Evolutionary conservation across 2,329 filamentous ascomycete genomes (phyloP).

Genomic region (Fusarium sp.): DNA sequence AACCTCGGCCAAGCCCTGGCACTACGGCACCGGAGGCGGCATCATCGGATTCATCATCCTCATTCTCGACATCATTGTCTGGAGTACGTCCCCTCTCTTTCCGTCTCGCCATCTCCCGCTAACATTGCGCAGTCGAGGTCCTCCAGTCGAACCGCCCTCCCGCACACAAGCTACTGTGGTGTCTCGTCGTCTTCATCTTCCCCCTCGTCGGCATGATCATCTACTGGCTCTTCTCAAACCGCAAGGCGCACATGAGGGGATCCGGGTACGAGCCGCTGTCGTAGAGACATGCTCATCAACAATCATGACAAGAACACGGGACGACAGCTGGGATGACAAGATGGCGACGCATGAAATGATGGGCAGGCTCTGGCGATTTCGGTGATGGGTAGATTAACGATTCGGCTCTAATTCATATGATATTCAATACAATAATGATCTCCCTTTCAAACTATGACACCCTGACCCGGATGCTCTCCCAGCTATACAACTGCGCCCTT

Average conservation of each 20-base stretch:
- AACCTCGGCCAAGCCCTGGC: constrained; percentile 63
- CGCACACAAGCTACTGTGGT: constrained; percentile 74
- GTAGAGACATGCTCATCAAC: too few species aligned
- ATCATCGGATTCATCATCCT: constrained; percentile 74
- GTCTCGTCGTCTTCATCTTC: constrained; percentile 75
- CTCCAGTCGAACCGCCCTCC: constrained; percentile 74
- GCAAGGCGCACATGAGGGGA: constrained; percentile 67
- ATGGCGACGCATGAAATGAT: too few species aligned
- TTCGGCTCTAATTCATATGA: too few species aligned
- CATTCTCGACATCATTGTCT: constrained; percentile 74
- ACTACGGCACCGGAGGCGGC: constrained; percentile 74
- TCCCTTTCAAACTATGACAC: too few species aligned
- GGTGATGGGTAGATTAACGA: too few species aligned
- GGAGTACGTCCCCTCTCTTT: constrained; percentile 64
- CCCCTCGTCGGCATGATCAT: constrained; percentile 73
- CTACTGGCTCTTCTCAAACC: constrained; percentile 77
- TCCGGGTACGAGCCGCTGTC: constrained; percentile 66
- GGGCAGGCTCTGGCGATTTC: too few species aligned
- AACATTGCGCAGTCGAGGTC: constrained; percentile 68
- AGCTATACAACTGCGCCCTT: too few species aligned
- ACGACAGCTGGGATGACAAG: too few species aligned
- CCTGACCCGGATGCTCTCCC: too few species aligned
- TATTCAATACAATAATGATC: too few species aligned
- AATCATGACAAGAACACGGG: too few species aligned
- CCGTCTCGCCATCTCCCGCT: constrained; percentile 26